These are phyloP conservation scores for Cerrena zonata DNA, from an alignment of 1,284 basidiomycete species.

Conservation along the genomic window DNA sequence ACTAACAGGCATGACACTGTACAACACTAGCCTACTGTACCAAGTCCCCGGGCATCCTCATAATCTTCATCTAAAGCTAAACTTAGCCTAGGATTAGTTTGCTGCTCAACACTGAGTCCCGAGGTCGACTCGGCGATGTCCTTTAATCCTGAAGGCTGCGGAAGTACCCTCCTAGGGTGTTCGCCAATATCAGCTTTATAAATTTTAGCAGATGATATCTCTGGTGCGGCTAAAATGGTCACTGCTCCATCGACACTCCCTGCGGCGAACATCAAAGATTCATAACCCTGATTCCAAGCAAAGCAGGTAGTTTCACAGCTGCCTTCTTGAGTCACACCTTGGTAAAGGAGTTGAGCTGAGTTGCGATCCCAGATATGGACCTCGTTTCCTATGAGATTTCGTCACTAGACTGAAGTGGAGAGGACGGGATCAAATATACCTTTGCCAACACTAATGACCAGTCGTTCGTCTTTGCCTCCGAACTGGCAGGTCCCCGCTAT, in stretches of 20 bases:
- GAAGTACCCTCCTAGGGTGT: too few species aligned
- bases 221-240: not conserved
- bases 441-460: slow-evolving; percentile 8
- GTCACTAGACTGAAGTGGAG: not conserved
- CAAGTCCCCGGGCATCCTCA: too few species aligned
- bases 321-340: not conserved
- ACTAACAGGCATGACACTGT: too few species aligned
- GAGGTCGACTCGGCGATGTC: too few species aligned
- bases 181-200: not conserved
- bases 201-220: not conserved
- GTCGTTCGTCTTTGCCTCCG: slow-evolving; percentile 6
- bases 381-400: not conserved
- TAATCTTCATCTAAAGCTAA: too few species aligned
- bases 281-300: not conserved
- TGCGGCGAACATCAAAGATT: not conserved
- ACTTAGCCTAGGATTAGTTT: too few species aligned
- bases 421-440: not conserved
- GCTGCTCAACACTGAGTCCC: too few species aligned
- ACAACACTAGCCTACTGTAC: too few species aligned
- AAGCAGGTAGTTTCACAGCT: not conserved
- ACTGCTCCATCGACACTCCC: not conserved
- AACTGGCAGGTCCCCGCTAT: slow-evolving; percentile 8
- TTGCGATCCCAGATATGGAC: not conserved
- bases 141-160: too few species aligned
- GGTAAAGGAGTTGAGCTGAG: not conserved